A percentile compares a stretch with the other conserved stretches of the same genome.
Conservation (phyloP, 176 grass and related monocot species). For the Cocos nucifera region DNA sequence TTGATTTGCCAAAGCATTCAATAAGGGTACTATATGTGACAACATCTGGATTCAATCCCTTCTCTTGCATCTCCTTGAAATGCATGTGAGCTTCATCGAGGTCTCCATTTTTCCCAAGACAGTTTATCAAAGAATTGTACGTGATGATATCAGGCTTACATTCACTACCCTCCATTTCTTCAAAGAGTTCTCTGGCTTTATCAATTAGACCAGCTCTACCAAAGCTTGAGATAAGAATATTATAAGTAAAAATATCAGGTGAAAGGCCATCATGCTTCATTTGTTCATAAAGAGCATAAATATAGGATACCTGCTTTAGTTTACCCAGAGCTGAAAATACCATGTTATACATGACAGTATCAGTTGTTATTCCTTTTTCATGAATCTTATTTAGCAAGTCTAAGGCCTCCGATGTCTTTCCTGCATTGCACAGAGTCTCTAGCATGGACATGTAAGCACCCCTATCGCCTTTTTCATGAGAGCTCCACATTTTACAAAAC, state of each 20-base stretch:
- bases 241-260: constrained; percentile 90
- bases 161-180: constrained; percentile 62
- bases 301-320: constrained; percentile 63
- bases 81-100: constrained; percentile 78
- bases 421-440: constrained; percentile 73
- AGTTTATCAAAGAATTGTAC: constrained; percentile 97
- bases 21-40: constrained; percentile 90
- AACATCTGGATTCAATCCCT: constrained; percentile 87
- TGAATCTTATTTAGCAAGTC: constrained; percentile 76
- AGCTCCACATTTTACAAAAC: constrained; percentile 90
- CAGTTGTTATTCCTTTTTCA: constrained; percentile 65
- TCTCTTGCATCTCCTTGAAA: constrained; percentile 98
- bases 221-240: constrained; percentile 91
- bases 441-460: constrained; percentile 84
- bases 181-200: constrained; percentile 62
- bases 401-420: constrained; percentile 79
- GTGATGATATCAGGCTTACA: constrained; percentile 80
- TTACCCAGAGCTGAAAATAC: constrained; percentile 84
- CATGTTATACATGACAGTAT: constrained; percentile 85
- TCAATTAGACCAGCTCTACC: constrained; percentile 80
- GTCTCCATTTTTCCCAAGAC: constrained; percentile 84
- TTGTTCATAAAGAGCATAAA: constrained; percentile 59
- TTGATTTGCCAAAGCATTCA: constrained; percentile 94
- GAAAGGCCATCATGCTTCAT: constrained; percentile 65
- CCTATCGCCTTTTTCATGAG: constrained; percentile 55